A percentile compares a stretch with the other conserved stretches of the same genome.
Conservation (phyloP, 2,329 filamentous ascomycete genomes). For the Zalaria obscura region DNA sequence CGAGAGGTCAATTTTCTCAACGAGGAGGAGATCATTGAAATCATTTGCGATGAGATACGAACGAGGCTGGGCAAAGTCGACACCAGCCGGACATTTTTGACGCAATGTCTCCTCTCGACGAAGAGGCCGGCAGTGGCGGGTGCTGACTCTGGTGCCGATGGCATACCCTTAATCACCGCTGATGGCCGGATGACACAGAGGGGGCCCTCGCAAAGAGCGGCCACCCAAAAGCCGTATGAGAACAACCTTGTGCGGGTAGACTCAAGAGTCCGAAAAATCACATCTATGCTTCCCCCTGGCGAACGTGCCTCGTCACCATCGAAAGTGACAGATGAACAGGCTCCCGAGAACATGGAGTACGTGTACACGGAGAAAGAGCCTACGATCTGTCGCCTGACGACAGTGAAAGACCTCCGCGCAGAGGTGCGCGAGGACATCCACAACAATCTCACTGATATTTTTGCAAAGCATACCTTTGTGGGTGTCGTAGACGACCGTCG, state of each 20-base stretch:
- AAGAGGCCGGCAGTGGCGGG: conserved; percentile 27
- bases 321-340: conserved; percentile 10
- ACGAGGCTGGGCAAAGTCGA: conserved; percentile 73
- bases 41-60: conserved; percentile 68
- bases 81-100: conserved; percentile 85
- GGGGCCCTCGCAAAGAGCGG: conserved; percentile 15
- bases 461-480: conserved; percentile 81
- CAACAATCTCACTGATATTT: conserved; percentile 71
- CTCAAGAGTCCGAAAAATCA: conserved; percentile 81
- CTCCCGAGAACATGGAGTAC: conserved; percentile 48
- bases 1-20: conserved; percentile 94
- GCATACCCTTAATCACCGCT: conserved; percentile 11
- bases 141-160: conserved; percentile 20
- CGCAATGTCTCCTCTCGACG: conserved; percentile 69
- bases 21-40: conserved; percentile 87
- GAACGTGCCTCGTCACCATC: conserved; percentile 25
- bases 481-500: conserved; percentile 79
- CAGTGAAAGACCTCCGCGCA: conserved; percentile 70
- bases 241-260: conserved; percentile 89
- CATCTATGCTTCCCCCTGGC: conserved; percentile 69
- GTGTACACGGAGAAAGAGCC: conserved; percentile 55
- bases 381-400: conserved; percentile 60
- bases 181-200: conserved; percentile 14
- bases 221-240: conserved; percentile 49
- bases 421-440: conserved; percentile 73